Evolutionary conservation across 257 asterid genomes (phyloP), one percentile per base, ranked within the genome.

Genomic region (Cinchona pubescens): DNA sequence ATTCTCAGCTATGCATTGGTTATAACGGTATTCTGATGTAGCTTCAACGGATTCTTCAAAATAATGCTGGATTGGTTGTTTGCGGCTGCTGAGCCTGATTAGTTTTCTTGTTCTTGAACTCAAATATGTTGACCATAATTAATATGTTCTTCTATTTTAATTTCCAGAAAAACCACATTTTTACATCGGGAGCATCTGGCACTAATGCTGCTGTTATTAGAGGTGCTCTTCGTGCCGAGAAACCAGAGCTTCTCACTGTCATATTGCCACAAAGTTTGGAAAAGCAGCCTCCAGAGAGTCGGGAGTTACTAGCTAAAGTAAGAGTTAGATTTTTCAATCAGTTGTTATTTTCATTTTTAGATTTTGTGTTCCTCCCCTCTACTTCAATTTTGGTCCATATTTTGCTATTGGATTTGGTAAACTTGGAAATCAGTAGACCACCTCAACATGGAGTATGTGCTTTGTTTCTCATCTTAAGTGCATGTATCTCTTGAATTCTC

Each of bases 211-310:
- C 99, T 76, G 99, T 95, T 40, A 95, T 95, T 46, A 84, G 99
- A 90, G 99, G 99, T 79, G 98, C 99, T 75, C 94, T 92, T 79
- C 97, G 99, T 78, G 98, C 99, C 74, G 99, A 95, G 83, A 91
- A 81, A 83, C 97, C 96, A 14, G 98, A 95, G 81, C 87, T 87
- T 68, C 94, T 95, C 68, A 95, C 99, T 49, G 99, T 95, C 32
- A 95, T 95, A 80, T 81, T 95, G 86, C 99, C 98, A 4, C 99
- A 95, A 75, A 95, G 99, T 85, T 84, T 95, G 90, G 64, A 85
- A 74, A 92, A 88, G 78, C 99, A 95, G 80, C 87, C 99, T 51
- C 96, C 99, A 0, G 99, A 95, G 89, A 95, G 98, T 82, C 99
- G 88, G 82, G 98, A 92, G 82, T 82, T 95, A 66, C 92, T 95